Base-by-base conservation (phyloP, 2,329 filamentous ascomycete genomes). In the Cryphonectria radicalis region DNA sequence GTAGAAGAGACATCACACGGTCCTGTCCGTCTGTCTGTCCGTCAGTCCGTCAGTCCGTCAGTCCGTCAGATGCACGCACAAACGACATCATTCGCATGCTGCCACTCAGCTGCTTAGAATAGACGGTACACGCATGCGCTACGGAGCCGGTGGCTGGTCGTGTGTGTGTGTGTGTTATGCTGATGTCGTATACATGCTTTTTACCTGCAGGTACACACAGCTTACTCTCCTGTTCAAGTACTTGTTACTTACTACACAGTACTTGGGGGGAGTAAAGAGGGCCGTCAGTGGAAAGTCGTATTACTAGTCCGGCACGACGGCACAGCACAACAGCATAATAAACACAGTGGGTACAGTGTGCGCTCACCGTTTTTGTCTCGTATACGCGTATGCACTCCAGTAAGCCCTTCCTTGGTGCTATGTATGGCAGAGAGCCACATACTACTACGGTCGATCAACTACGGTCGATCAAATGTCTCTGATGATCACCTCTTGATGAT, bases 131-230 rank as follows among this genome's bases (percentile, higher is more conserved):
- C 28, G 25, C 6, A 32, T 59, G 55, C 55, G 4, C 55, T 32
- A 59, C 25, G 25, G 55, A 32, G 55, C 28, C 55, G 55, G 55
- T 59, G 55, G 55, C 55, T 59, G 55, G 55, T 50, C 22, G 42
- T 43, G 42, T 13, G n/a, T 55, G 53, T n/a, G 53, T 14, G 53
- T 32, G 13, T 17, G 55, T 32, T 59, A 28, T 59, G 55, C 55
- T 59, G 55, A 59, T 59, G 55, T 59, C 55, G 55, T 67, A 32
- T 59, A 59, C 42, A 19, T 50, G n/a, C 46, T 7, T 50, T n/a
- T 8, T 22, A 22, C 64, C 64, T 66, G 64, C 64, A 66, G 64
- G 63, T 66, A 66, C 63, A 66, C 63, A 53, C 63, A 53, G 63
- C 32, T 42, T 53, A 55, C 32, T 37, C 4, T 50, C 22, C 43